Percentiles rank a stretch among this genome's conserved stretches.
Conservation (phyloP, 441 rosid species). For the Viola pubescens region DNA sequence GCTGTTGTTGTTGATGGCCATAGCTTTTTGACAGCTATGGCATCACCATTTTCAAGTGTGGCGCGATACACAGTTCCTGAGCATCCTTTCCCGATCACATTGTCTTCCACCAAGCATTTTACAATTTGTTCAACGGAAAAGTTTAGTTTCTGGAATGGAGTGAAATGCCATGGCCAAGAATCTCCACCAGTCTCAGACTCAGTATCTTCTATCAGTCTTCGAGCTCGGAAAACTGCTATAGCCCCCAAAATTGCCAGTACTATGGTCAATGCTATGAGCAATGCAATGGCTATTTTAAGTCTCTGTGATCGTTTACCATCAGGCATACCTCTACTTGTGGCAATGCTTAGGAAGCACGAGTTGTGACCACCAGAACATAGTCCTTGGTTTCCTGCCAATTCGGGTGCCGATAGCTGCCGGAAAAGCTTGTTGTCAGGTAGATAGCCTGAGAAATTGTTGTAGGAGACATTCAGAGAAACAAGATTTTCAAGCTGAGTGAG, state of each 20-base stretch:
- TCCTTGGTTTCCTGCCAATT: conserved; percentile 39
- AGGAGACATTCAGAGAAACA: conserved; percentile 49
- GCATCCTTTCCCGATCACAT: conserved; percentile 53
- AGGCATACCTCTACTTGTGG: conserved; percentile 21
- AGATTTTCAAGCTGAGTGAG: conserved; percentile 49
- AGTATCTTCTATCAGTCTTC: conserved; percentile 38
- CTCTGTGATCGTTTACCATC: conserved; percentile 26
- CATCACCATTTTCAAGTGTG: conserved; percentile 44
- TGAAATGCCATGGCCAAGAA: conserved; percentile 39
- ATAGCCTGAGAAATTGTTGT: conserved; percentile 49
- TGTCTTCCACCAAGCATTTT: conserved; percentile 42
- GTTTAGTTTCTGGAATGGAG: conserved; percentile 47
- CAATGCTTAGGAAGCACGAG: conserved; percentile 57
- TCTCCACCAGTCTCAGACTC: conserved; percentile 55
- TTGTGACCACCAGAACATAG: conserved; percentile 41
- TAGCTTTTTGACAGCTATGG: conserved; percentile 67
- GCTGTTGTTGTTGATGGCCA: conserved; percentile 46
- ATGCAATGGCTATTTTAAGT: conserved; percentile 53
- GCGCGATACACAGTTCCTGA: conserved; percentile 66
- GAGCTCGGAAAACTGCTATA: conserved; percentile 46
- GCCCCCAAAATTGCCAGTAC: conserved; percentile 49
- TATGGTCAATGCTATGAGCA: conserved; percentile 44
- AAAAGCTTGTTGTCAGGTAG: conserved; percentile 58
- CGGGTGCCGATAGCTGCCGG: conserved; percentile 38
- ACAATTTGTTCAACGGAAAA: conserved; percentile 44